Evolutionary conservation across 331 rosid genomes (phyloP).

Genomic region (Quercus phellos): DNA sequence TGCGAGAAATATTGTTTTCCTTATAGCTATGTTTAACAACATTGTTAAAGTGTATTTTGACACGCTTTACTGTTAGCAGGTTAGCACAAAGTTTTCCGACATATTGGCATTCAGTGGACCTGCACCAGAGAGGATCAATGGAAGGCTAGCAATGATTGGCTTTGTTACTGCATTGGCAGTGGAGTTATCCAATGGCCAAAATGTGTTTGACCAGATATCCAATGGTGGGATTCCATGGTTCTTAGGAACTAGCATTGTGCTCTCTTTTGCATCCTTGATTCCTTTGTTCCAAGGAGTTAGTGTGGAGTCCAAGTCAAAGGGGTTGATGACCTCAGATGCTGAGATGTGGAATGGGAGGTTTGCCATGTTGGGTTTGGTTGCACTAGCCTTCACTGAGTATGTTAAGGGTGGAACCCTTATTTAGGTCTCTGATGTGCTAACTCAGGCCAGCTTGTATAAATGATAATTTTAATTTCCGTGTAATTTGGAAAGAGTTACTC

Average conservation of each 20-base stretch:
- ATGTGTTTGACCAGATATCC: constrained; percentile 51
- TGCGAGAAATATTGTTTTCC: too few species aligned
- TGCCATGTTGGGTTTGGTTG: constrained; percentile 83
- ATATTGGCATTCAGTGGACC: constrained; percentile 77
- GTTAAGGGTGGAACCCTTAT: constrained; percentile 69
- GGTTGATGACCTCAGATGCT: constrained; percentile 62
- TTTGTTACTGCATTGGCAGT: constrained; percentile 69
- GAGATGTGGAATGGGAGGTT: constrained; percentile 79
- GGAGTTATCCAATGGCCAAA: constrained; percentile 62
- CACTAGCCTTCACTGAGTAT: constrained; percentile 66
- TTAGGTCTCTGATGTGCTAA: neutral
- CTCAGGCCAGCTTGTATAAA: too few species aligned
- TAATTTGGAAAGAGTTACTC: too few species aligned
- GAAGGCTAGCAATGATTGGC: constrained; percentile 83
- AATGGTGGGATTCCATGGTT: constrained; percentile 68
- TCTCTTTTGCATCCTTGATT: constrained; percentile 60
- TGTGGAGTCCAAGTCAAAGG: constrained; percentile 62
- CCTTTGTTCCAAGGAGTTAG: constrained; percentile 73
- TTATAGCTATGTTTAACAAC: neutral
- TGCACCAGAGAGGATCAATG: constrained; percentile 89
- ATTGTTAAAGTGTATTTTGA: neutral
- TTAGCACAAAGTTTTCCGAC: constrained; percentile 52
- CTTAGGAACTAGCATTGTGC: constrained; percentile 46
- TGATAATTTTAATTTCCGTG: too few species aligned
- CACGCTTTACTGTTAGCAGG: constrained; percentile 12